A percentile compares a stretch with the other conserved stretches of the same genome.
Evolutionary conservation across 345 rosid genomes (phyloP).

Genomic region (Kandelia obovata): DNA sequence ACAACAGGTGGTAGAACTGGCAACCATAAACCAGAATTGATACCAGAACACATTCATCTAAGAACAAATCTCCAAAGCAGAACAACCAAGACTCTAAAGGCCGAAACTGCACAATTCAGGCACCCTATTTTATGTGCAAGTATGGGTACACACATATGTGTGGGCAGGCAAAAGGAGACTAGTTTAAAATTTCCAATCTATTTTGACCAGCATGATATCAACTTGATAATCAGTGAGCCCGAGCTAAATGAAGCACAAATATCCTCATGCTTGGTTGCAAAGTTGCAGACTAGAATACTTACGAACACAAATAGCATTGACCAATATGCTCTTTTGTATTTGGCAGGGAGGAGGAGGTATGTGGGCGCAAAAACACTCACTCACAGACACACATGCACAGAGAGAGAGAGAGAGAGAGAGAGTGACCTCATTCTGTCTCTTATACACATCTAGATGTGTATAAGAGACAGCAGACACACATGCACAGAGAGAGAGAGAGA

Average conservation of each 20-base stretch:
- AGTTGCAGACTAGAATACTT: neutral
- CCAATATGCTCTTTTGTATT: neutral
- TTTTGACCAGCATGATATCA: neutral
- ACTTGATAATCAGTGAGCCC: neutral
- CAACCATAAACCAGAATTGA: no score
- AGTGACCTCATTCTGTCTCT: no score
- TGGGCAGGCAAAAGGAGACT: neutral
- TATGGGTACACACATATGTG: neutral
- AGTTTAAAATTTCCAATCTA: neutral
- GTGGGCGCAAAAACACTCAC: neutral
- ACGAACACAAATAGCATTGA: neutral
- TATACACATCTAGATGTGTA: no score
- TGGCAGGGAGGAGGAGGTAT: neutral
- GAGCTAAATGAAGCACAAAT: neutral
- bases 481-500: neutral
- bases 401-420: slow-evolving; percentile 16
- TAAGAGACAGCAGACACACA: no score
- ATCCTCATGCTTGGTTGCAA: neutral
- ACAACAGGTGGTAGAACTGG: no score
- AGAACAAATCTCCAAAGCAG: no score
- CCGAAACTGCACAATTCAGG: no score
- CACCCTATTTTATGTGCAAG: no score
- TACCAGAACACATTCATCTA: no score
- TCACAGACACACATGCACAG: no score
- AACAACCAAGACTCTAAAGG: no score